Evolutionary conservation across 371 early-diverging fungal genomes (phyloP), one percentile per base, ranked within the genome.

Genomic region (Haplosporangium sp.): DNA sequence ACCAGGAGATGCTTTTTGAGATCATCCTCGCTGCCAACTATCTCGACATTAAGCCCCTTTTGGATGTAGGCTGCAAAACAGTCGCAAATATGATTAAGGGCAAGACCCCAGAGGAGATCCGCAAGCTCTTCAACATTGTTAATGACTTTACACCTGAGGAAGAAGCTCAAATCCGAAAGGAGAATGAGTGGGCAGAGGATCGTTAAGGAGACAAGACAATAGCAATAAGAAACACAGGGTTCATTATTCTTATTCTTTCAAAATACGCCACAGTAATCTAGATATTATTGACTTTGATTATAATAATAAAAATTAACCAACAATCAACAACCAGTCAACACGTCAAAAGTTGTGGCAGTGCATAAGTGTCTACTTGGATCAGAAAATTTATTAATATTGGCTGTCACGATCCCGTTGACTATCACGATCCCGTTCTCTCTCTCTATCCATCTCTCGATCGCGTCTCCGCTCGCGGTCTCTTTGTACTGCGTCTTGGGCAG

Each of bases 81-180:
- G 96, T 98, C 62, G 99, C 99, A 67, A 97, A 97, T 83, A 96
- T 97, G 96, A 97, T 98, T 87, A 96, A 96, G 79, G 97, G 83
- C 60, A 97, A 97, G 88, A 89, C 92, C 35, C 93, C 96, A 15
- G 96, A 97, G 83, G 97, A 98, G 77, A 96, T 98, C 74, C 91
- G 99, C 71, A 92, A 93, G 75, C 91, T 91, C 66, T 98, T 98
- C 88, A 97, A 96, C 85, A 97, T 98, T 74, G 89, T 89, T 64
- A 95, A 95, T 81, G 98, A 98, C 85, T 98, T 98, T 76, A 97
- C 97, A 1, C 94, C 94, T n/a, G 99, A 97, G 86, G 98, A 98
- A 84, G 96, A 94, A 86, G 96, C 92, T 61, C 92, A 94, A 83
- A 94, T 94, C 83, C 88, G 87, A 71, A 91, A 93, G 87, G 97